Percentiles rank a stretch among this genome's conserved stretches.
Conservation (phyloP, 345 rosid genomes). For the Hibiscus tridactylites region DNA sequence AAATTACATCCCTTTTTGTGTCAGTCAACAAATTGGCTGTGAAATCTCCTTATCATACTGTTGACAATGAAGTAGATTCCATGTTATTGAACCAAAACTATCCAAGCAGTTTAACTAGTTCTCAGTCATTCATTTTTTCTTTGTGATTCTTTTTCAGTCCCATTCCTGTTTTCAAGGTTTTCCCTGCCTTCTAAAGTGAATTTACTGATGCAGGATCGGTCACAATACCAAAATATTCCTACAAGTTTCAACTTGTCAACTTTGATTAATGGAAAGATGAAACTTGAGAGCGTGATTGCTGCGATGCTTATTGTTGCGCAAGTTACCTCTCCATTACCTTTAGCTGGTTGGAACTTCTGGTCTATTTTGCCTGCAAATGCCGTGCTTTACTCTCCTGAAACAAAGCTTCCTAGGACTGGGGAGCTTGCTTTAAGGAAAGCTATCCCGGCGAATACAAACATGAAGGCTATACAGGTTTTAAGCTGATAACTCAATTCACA, state of each 20-base stretch:
- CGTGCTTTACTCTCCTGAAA: slow-evolving; percentile 9
- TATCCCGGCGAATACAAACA: slow-evolving; percentile 81
- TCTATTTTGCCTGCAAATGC: slow-evolving; percentile 9
- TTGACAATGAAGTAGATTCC: neutral
- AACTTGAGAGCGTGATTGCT: neutral
- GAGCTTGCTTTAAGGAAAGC: slow-evolving; percentile 88
- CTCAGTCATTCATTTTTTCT: neutral
- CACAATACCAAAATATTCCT: neutral
- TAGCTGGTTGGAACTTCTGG: slow-evolving; percentile 2
- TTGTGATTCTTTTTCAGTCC: neutral
- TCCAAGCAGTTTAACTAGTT: neutral
- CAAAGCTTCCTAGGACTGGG: slow-evolving; percentile 73
- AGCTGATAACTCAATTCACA: slow-evolving; percentile 1
- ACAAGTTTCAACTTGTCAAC: slow-evolving; percentile 14
- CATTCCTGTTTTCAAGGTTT: neutral
- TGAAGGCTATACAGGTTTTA: slow-evolving; percentile 71
- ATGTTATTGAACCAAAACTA: neutral
- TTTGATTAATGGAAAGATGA: slow-evolving; percentile 1
- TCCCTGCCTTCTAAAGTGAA: slow-evolving; percentile 13
- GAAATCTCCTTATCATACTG: neutral
- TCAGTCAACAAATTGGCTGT: neutral
- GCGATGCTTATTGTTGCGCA: neutral
- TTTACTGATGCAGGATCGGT: neutral
- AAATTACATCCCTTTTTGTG: neutral
- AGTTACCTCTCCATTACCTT: neutral